These are phyloP conservation scores for Catharanthus roseus DNA, from an alignment of 257 asterid genomes.

Conservation along the genomic window DNA sequence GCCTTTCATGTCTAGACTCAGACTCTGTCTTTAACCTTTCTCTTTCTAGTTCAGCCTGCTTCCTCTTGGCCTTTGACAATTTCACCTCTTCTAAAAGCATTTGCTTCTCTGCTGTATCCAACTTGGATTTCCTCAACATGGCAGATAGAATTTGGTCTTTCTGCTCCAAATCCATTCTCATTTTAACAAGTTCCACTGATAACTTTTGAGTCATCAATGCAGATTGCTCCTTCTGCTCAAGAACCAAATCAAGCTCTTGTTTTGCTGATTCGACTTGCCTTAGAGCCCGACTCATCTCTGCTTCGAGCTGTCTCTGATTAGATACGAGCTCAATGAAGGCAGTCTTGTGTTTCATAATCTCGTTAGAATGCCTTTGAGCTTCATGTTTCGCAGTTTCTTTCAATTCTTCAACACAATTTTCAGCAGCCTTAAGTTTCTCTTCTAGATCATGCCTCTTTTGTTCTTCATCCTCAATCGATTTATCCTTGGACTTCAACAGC, in stretches of 20 bases:
- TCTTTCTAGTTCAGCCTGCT: slow-evolving; percentile 53
- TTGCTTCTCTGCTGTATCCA: slow-evolving; percentile 66
- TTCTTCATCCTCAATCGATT: slow-evolving; percentile 41
- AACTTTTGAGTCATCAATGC: slow-evolving; percentile 55
- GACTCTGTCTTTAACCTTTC: slow-evolving; percentile 39
- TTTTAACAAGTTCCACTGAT: slow-evolving; percentile 61
- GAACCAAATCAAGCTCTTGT: slow-evolving; percentile 52
- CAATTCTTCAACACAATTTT: slow-evolving; percentile 40
- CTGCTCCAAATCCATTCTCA: slow-evolving; percentile 65
- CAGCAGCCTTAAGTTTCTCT: slow-evolving; percentile 43
- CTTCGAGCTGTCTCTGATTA: slow-evolving; percentile 84
- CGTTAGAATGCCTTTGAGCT: slow-evolving; percentile 54
- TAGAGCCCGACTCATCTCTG: slow-evolving; percentile 73
- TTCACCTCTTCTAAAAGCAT: slow-evolving; percentile 66
- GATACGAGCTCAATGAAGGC: slow-evolving; percentile 85
- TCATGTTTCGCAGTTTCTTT: slow-evolving; percentile 38
- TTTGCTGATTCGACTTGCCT: slow-evolving; percentile 73
- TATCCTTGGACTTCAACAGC: slow-evolving; percentile 47
- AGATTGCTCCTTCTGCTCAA: slow-evolving; percentile 68
- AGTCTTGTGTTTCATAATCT: slow-evolving; percentile 57
- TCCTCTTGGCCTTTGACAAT: slow-evolving; percentile 50
- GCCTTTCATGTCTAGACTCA: slow-evolving; percentile 47
- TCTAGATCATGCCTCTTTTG: slow-evolving; percentile 41
- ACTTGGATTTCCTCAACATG: slow-evolving; percentile 71
- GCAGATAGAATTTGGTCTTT: slow-evolving; percentile 86